A percentile compares a stretch with the other conserved stretches of the same genome.
phyloP scores from a whole-genome alignment of 1,139 yeast species.

The Suhomyces choctaworum region DNA sequence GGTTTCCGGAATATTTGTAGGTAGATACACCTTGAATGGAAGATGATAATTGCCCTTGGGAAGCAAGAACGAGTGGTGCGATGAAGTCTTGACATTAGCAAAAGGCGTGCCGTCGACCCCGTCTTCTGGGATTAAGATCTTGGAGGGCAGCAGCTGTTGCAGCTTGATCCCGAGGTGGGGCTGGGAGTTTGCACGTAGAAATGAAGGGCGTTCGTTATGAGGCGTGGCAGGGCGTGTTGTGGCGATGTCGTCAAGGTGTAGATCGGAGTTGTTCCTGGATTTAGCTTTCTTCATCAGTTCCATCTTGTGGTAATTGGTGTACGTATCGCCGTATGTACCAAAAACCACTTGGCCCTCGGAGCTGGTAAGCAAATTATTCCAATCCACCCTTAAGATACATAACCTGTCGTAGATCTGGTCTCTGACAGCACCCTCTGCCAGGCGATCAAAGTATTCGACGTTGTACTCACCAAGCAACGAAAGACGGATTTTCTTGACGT shows the following conservation, averaged over 20 bases:
- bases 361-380: constrained; percentile 58
- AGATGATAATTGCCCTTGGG: constrained; percentile 68
- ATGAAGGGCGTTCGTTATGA: constrained; percentile 18
- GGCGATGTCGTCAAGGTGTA: constrained; percentile 4
- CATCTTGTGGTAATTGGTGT: constrained; percentile 19
- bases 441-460: constrained; percentile 52
- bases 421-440: constrained; percentile 31
- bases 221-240: constrained; percentile 1
- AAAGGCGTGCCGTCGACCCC: constrained; percentile 51
- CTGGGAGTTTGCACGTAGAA: constrained; percentile 21
- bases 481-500: constrained; percentile 49
- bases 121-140: constrained; percentile 30
- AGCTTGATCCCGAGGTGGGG: constrained; percentile 14
- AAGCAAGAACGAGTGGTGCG: constrained; percentile 44
- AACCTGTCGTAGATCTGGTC: constrained; percentile 53
- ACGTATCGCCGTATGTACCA: constrained; percentile 46
- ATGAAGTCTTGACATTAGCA: constrained; percentile 23
- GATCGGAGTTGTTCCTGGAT: constrained; percentile 8
- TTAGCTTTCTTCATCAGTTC: constrained; percentile 12
- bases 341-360: constrained; percentile 46
- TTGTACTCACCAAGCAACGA: constrained; percentile 54
- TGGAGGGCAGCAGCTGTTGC: constrained; percentile 4
- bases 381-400: constrained; percentile 51
- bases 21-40: constrained; percentile 58
- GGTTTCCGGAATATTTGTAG: constrained; percentile 64